Conservation (phyloP, 2,329 filamentous ascomycete species). For the Dactylellina parvicollis region DNA sequence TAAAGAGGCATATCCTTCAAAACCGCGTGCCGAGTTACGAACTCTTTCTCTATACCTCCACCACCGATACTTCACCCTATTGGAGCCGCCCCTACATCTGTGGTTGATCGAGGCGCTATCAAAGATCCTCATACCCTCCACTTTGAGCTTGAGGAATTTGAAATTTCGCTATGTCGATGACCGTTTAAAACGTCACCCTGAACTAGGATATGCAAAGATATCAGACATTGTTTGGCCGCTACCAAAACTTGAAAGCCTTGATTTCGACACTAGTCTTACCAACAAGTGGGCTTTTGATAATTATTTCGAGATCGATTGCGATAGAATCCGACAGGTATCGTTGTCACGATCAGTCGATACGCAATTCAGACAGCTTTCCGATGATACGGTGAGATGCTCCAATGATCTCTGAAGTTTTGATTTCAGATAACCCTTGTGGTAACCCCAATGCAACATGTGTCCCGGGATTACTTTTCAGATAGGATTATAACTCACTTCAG, state of each 20-base stretch:
- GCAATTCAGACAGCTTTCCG: not conserved
- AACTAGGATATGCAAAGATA: not conserved
- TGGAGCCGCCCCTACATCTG: not conserved
- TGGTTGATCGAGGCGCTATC: slow-evolving; percentile 8
- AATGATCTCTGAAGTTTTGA: too few relatives aligned
- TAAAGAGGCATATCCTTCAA: not conserved
- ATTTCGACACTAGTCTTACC: not conserved
- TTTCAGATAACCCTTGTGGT: too few relatives aligned
- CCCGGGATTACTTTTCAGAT: not conserved
- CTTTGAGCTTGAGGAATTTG: not conserved
- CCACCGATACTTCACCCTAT: not conserved
- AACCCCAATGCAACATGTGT: not conserved
- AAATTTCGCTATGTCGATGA: not conserved
- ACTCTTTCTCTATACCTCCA: slow-evolving; percentile 5
- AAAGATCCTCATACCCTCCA: slow-evolving; percentile 2
- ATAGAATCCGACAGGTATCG: not conserved
- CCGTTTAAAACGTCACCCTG: not conserved
- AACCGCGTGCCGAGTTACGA: not conserved
- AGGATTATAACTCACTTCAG: not conserved
- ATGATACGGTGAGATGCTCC: not conserved
- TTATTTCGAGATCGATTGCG: not conserved
- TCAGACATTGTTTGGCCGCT: not conserved
- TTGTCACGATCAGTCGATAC: not conserved
- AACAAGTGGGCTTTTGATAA: slow-evolving; percentile 4
- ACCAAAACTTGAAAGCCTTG: not conserved